Conservation (phyloP, 306 rosid species). For the Benincasa hispida region DNA sequence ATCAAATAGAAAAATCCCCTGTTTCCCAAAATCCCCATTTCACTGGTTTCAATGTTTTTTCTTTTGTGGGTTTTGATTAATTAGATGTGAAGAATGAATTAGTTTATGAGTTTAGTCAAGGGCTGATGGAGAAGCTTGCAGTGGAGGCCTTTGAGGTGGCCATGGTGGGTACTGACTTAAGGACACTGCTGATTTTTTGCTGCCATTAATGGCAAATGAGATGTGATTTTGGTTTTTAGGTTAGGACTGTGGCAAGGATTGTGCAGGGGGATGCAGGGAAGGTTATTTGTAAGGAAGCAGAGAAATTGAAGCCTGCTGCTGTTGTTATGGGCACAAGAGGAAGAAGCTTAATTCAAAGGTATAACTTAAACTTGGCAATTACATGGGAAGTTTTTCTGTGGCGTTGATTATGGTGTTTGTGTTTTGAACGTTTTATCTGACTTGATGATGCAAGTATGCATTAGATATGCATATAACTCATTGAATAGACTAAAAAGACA, state of each 20-base stretch:
- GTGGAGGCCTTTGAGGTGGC: conserved; percentile 54
- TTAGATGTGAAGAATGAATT: conserved; percentile 48
- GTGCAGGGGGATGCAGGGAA: conserved; percentile 19
- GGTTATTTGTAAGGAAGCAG: conserved; percentile 17
- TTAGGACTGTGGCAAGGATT: conserved; percentile 15
- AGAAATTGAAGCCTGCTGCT: conserved; percentile 19
- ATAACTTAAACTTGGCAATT: neutral
- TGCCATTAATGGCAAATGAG: neutral
- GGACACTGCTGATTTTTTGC: neutral
- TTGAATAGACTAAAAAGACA: no score
- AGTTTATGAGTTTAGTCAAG: conserved; percentile 41
- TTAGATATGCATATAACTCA: no score
- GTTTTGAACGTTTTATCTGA: neutral
- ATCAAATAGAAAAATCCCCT: neutral
- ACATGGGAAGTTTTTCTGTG: neutral
- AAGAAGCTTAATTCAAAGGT: conserved; percentile 18
- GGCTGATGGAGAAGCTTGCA: conserved; percentile 72
- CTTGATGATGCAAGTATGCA: neutral
- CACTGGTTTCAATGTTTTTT: neutral
- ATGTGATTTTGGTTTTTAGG: neutral
- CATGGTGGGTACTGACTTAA: conserved; percentile 36
- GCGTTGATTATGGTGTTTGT: neutral
- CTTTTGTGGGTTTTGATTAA: neutral
- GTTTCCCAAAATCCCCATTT: neutral
- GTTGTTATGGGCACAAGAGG: conserved; percentile 20